phyloP scores from a whole-genome alignment of 306 rosid genomes.

The Cicer judaicum region DNA sequence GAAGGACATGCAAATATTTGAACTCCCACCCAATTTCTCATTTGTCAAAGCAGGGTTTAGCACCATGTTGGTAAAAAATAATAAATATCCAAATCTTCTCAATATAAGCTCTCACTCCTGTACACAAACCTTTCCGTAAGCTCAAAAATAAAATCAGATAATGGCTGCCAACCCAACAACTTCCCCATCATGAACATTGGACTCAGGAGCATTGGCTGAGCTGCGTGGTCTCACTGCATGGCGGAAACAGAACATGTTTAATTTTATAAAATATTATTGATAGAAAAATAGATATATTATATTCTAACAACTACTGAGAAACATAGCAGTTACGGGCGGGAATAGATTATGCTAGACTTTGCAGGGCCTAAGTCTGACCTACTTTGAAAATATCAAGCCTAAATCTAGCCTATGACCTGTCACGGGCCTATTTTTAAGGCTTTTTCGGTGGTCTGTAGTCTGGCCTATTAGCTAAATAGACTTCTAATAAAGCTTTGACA shows the following conservation, averaged over 20 bases:
- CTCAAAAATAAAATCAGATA: constrained; percentile 52
- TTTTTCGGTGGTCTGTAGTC: too few species aligned
- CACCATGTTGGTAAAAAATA: constrained; percentile 29
- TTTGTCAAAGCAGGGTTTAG: constrained; percentile 26
- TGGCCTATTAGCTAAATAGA: too few species aligned
- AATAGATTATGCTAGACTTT: too few species aligned
- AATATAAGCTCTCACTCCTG: constrained; percentile 63
- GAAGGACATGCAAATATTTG: constrained; percentile 44
- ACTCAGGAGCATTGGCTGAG: constrained; percentile 58
- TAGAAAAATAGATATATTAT: constrained; percentile 7
- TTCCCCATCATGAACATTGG: constrained; percentile 74
- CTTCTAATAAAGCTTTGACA: too few species aligned
- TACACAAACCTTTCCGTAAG: constrained; percentile 63
- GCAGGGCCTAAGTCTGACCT: too few species aligned
- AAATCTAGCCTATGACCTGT: too few species aligned
- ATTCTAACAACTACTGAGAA: background rate
- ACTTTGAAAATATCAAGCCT: too few species aligned
- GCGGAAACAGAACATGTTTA: constrained; percentile 33
- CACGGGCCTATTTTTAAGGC: too few species aligned
- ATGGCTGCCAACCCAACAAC: constrained; percentile 77
- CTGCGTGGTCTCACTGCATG: constrained; percentile 76
- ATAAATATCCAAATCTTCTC: constrained; percentile 25
- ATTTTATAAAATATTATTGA: constrained; percentile 1
- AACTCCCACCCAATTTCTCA: constrained; percentile 37
- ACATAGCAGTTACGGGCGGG: background rate